Conservation (phyloP, 2,329 filamentous ascomycete genomes). For the Penicillium sumatraense region DNA sequence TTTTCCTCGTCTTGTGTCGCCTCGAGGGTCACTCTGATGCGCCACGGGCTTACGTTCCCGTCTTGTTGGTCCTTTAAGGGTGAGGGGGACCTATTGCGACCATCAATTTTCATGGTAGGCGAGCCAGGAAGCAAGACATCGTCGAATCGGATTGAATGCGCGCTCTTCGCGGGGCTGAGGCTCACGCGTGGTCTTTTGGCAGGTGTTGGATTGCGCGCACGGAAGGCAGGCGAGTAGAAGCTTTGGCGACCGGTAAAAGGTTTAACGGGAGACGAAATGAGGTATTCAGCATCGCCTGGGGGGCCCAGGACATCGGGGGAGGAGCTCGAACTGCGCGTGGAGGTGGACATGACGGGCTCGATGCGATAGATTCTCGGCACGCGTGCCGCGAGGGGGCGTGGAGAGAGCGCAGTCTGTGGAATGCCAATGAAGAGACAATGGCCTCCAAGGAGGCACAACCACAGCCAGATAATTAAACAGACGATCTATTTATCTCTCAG, state of each 20-base stretch:
- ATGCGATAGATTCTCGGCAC: slow-evolving; percentile 23
- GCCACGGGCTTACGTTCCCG: slow-evolving; percentile 52
- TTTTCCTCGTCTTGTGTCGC: slow-evolving; percentile 50
- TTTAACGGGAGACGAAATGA: slow-evolving; percentile 48
- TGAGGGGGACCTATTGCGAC: slow-evolving; percentile 37
- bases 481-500: slow-evolving; percentile 4
- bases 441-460: no score
- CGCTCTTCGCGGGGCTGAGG: slow-evolving; percentile 41
- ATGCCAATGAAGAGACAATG: slow-evolving; percentile 18
- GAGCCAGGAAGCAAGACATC: slow-evolving; percentile 48
- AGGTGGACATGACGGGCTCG: slow-evolving; percentile 34
- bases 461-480: slow-evolving; percentile 8
- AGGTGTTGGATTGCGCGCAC: slow-evolving; percentile 38
- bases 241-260: slow-evolving; percentile 44
- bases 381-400: slow-evolving; percentile 29
- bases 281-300: slow-evolving; percentile 47
- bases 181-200: slow-evolving; percentile 40
- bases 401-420: slow-evolving; percentile 22
- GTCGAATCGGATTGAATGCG: slow-evolving; percentile 47
- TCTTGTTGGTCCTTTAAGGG: slow-evolving; percentile 44
- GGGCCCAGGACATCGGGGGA: slow-evolving; percentile 50
- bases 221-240: slow-evolving; percentile 44
- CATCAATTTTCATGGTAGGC: slow-evolving; percentile 37
- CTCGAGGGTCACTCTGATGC: slow-evolving; percentile 53
- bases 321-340: slow-evolving; percentile 43